Evolutionary conservation across 2,329 filamentous ascomycete genomes (phyloP), one percentile per base, ranked within the genome.

Genomic region (Chalara sp.): DNA sequence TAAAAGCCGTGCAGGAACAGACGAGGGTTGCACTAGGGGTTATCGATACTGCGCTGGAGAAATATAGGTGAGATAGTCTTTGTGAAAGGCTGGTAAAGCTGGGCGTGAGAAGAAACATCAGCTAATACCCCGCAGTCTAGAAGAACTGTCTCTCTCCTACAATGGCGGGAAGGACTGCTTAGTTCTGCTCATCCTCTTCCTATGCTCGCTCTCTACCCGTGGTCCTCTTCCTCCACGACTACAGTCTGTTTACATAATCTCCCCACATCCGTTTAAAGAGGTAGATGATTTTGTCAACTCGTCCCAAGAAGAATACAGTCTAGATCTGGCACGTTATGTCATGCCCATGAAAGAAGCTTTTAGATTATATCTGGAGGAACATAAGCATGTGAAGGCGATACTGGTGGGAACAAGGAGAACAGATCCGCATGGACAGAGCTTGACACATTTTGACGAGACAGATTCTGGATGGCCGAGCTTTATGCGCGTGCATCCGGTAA

Each of bases 131-230:
- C 40, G 7, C 61, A 93, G 88, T 52, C 79, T 86, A 55, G 77
- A 85, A 52, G 79, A 95, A 65, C 78, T 97, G 54, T 89, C 91
- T 5, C 76, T 97, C 57, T 95, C 92, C 51, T 99, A 96, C 72
- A 99, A 99, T 63, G 93, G 93, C 65, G 93, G 93, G 54, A 99
- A 99, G 69, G 93, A 97, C 76, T 97, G 92, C 63, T 85, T 97
- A 13, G 91, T 97, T 48, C 82, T 97, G 13, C 77, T 97, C 6
- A 30, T 45, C 21, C 30, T 45, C 11, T 31, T 45, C 12, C 28
- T 45, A 4, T 39, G 43, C 43, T 45, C 32, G 43, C 32, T 32
- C 21, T 8, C 41, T 10, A 44, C 10, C 10, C 41, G 10, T 8
- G 41, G 28, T 10, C 41, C 21, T n/a, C 41, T 44, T 65, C 65